These are phyloP conservation scores for Microstegium vimineum DNA, from an alignment of 176 grass and related monocot species.

Conservation along the genomic window DNA sequence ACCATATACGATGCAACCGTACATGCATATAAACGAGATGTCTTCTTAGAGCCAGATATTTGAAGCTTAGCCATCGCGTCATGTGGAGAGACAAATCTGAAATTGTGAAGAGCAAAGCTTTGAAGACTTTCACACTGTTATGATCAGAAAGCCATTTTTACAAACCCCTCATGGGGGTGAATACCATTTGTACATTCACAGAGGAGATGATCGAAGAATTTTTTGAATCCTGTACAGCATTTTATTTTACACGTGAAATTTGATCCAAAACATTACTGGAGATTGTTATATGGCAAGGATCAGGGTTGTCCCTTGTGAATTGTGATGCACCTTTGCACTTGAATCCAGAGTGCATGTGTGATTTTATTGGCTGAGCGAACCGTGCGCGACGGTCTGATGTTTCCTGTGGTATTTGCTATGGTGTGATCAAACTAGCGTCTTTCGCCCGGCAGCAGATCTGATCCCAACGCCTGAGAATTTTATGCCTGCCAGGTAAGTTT, in stretches of 20 bases:
- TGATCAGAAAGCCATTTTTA: background rate
- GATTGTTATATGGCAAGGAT: background rate
- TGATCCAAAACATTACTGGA: background rate
- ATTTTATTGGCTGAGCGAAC: no score
- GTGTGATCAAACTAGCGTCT: no score
- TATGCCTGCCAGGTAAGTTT: background rate
- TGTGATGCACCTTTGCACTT: background rate
- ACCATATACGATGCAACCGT: background rate
- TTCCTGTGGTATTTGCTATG: no score
- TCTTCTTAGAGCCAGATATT: constrained; percentile 18
- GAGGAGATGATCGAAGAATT: background rate
- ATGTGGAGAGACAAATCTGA: background rate
- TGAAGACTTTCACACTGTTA: background rate
- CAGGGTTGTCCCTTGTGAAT: background rate
- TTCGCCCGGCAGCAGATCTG: no score
- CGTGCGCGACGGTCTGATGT: no score
- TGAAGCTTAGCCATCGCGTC: background rate
- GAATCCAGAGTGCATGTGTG: no score
- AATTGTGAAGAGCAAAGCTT: constrained; percentile 22
- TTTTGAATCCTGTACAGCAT: background rate
- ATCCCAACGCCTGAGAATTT: no score
- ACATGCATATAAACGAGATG: constrained; percentile 8
- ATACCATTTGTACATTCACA: constrained; percentile 16
- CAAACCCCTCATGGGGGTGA: background rate
- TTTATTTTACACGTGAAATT: background rate